A percentile compares a stretch with the other conserved stretches of the same genome.
These are phyloP conservation scores for Populus alba DNA, from an alignment of 345 rosid species.

Conservation along the genomic window DNA sequence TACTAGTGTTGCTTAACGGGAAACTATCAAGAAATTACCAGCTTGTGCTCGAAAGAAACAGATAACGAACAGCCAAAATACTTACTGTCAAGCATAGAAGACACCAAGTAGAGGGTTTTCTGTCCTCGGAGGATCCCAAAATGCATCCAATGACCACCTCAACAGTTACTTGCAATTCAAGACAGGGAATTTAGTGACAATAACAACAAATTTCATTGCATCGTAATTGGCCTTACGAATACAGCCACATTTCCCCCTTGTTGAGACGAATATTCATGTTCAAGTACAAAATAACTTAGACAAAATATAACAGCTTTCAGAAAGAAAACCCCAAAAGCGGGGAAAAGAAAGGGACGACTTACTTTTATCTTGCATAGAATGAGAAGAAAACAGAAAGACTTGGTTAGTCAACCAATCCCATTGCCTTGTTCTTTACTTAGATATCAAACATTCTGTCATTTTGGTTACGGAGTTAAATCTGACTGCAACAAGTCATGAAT, in stretches of 20 bases:
- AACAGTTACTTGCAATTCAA: too few relatives aligned
- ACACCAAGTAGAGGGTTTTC: too few relatives aligned
- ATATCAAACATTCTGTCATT: not conserved
- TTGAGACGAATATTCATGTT: not conserved
- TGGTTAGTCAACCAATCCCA: not conserved
- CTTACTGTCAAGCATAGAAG: too few relatives aligned
- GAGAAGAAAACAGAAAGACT: slow-evolving; percentile 1
- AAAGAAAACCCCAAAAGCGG: not conserved
- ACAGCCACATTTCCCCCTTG: not conserved
- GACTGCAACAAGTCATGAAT: slow-evolving; percentile 3
- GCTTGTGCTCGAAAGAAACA: too few relatives aligned
- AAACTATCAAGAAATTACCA: too few relatives aligned
- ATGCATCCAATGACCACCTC: too few relatives aligned
- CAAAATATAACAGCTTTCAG: not conserved
- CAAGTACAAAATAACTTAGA: not conserved
- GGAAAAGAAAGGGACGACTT: not conserved
- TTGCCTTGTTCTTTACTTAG: slow-evolving; percentile 10
- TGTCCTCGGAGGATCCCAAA: too few relatives aligned
- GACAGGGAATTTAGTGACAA: too few relatives aligned
- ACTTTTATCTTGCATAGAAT: slow-evolving; percentile 13
- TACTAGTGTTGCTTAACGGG: too few relatives aligned
- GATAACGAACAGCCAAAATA: not conserved
- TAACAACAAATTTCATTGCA: not conserved
- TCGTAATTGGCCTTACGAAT: not conserved
- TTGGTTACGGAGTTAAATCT: slow-evolving; percentile 15